Conservation (phyloP, 2,329 filamentous ascomycete genomes). For the Fusarium verrucosum region DNA sequence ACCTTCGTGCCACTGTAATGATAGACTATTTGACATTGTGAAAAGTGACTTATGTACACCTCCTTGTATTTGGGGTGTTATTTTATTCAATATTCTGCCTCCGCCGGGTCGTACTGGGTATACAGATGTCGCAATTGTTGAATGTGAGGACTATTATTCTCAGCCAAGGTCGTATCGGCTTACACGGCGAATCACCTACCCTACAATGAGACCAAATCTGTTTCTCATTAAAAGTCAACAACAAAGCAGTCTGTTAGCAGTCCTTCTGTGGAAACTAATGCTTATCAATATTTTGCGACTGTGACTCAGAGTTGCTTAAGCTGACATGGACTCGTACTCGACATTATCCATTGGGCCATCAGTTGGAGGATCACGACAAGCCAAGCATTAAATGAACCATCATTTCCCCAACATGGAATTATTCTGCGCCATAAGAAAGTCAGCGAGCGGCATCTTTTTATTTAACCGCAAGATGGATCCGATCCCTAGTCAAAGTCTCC, state of each 20-base stretch:
- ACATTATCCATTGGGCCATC: background rate
- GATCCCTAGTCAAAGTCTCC: constrained; percentile 36
- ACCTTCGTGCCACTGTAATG: background rate
- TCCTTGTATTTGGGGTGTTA: too few relatives aligned
- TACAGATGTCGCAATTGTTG: too few relatives aligned
- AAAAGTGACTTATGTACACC: background rate
- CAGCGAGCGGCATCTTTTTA: constrained; percentile 1
- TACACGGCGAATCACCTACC: background rate
- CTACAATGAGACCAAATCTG: background rate
- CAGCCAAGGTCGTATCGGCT: too few relatives aligned
- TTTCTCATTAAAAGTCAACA: background rate
- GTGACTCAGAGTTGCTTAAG: fast-evolving
- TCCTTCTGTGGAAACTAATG: fast-evolving
- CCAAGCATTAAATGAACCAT: fast-evolving
- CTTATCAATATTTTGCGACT: too few relatives aligned
- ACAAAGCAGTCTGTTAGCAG: fast-evolving
- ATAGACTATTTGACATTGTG: background rate
- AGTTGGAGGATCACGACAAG: too few relatives aligned
- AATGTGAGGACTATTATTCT: too few relatives aligned
- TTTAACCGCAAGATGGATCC: background rate
- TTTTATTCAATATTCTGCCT: too few relatives aligned
- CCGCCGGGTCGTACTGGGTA: too few relatives aligned
- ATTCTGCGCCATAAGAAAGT: background rate
- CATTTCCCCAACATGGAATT: background rate
- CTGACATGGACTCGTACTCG: too few relatives aligned